A percentile compares a stretch with the other conserved stretches of the same genome.
These are phyloP conservation scores for Coleophoma crateriformis DNA, from an alignment of 2,329 filamentous ascomycete species.

Conservation along the genomic window DNA sequence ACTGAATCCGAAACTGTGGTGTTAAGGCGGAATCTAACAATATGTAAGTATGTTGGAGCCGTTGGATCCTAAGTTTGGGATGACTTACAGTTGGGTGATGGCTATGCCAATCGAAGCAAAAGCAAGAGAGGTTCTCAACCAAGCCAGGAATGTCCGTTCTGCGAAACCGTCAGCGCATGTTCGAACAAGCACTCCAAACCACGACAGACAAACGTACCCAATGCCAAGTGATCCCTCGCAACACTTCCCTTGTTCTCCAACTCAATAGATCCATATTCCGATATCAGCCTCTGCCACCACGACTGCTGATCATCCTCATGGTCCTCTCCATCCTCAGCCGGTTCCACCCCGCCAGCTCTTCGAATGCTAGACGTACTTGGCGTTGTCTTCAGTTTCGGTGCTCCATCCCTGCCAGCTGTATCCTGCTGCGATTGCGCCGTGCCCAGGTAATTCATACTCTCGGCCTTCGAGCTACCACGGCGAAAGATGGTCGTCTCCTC, in stretches of 20 bases:
- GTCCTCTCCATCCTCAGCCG: slow-evolving; percentile 4
- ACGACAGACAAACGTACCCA: slow-evolving; percentile 47
- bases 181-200: neutral
- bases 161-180: neutral
- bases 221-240: slow-evolving; percentile 73
- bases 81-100: slow-evolving; percentile 61
- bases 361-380: slow-evolving; percentile 10
- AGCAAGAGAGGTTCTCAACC: slow-evolving; percentile 75
- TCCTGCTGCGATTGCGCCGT: slow-evolving; percentile 3
- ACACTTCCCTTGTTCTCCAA: slow-evolving; percentile 83
- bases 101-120: slow-evolving; percentile 82
- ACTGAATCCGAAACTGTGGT: slow-evolving; percentile 37
- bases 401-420: neutral
- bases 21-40: slow-evolving; percentile 64
- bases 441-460: slow-evolving; percentile 17
- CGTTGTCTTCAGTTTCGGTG: neutral
- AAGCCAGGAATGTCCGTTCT: slow-evolving; percentile 83
- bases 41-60: neutral
- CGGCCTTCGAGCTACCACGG: slow-evolving; percentile 1
- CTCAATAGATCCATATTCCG: slow-evolving; percentile 52
- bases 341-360: slow-evolving; percentile 4
- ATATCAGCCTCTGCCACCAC: slow-evolving; percentile 48
- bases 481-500: slow-evolving; percentile 33
- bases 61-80: neutral
- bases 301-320: slow-evolving; percentile 24